Conservation (phyloP, 2,329 filamentous ascomycete genomes). For the Aspergillus terreus region DNA sequence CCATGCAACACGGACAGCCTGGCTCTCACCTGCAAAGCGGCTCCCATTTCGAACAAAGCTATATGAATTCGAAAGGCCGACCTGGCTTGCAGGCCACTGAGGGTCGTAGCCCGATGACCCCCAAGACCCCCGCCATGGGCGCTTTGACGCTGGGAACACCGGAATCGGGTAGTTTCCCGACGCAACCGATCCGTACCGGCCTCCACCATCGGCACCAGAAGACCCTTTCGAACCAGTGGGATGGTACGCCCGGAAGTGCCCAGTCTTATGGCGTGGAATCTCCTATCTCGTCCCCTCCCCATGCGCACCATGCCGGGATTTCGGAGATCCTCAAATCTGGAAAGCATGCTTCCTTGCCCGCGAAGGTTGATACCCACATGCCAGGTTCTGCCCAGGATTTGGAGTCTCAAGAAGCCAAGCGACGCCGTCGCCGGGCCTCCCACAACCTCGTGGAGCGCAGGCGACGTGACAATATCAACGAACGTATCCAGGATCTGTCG, state of each 20-base stretch:
- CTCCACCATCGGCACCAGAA: constrained; percentile 68
- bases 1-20: constrained; percentile 49
- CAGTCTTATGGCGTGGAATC: constrained; percentile 79
- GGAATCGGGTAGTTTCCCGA: constrained; percentile 68
- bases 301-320: constrained; percentile 66
- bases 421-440: constrained; percentile 83
- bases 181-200: constrained; percentile 71
- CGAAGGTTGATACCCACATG: constrained; percentile 66
- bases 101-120: constrained; percentile 75
- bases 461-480: constrained; percentile 96
- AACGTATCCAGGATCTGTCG: constrained; percentile 94
- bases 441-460: constrained; percentile 96
- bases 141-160: constrained; percentile 67
- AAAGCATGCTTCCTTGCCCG: constrained; percentile 81
- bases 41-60: constrained; percentile 53
- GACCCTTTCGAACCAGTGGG: constrained; percentile 83
- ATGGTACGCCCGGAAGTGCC: constrained; percentile 77
- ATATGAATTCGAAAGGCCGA: constrained; percentile 56
- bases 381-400: constrained; percentile 46
- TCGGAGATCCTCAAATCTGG: constrained; percentile 80
- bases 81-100: constrained; percentile 64
- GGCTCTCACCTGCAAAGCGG: constrained; percentile 36
- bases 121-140: constrained; percentile 75
- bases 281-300: constrained; percentile 74
- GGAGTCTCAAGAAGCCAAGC: constrained; percentile 89